Conservation (phyloP, 345 rosid species). For the Eucalyptus polyanthemos region DNA sequence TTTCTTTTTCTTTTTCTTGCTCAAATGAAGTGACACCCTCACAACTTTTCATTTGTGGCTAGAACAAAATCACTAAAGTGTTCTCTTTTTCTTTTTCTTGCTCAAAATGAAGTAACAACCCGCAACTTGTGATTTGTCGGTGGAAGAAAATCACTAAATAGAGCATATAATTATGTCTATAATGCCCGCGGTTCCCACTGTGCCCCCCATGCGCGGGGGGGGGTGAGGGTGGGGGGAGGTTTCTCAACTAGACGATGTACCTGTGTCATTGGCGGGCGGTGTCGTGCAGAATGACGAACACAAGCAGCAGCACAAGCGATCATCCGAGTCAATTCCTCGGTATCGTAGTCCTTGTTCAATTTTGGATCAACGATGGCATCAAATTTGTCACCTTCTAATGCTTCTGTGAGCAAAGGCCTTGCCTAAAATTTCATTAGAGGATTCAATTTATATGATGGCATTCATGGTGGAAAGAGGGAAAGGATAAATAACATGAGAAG, state of each 20-base stretch:
- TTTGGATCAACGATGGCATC: slow-evolving; percentile 43
- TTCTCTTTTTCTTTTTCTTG: too few species aligned
- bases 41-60: too few species aligned
- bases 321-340: slow-evolving; percentile 51
- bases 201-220: too few species aligned
- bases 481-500: neutral
- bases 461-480: neutral
- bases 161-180: too few species aligned
- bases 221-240: neutral
- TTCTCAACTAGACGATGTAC: slow-evolving; percentile 10
- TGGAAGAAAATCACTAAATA: too few species aligned
- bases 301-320: slow-evolving; percentile 79
- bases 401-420: slow-evolving; percentile 52
- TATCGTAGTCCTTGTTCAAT: slow-evolving; percentile 34
- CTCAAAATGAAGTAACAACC: too few species aligned
- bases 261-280: slow-evolving; percentile 79
- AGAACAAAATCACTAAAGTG: too few species aligned
- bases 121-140: too few species aligned
- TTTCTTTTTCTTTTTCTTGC: too few species aligned
- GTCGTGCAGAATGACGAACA: slow-evolving; percentile 61
- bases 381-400: slow-evolving; percentile 34
- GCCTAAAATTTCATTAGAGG: slow-evolving; percentile 33
- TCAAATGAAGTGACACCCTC: too few species aligned
- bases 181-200: too few species aligned
- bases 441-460: neutral